Evolutionary conservation across 2,329 filamentous ascomycete species (phyloP), one percentile per base, ranked within the genome.

Genomic region (Massarina eburnea): DNA sequence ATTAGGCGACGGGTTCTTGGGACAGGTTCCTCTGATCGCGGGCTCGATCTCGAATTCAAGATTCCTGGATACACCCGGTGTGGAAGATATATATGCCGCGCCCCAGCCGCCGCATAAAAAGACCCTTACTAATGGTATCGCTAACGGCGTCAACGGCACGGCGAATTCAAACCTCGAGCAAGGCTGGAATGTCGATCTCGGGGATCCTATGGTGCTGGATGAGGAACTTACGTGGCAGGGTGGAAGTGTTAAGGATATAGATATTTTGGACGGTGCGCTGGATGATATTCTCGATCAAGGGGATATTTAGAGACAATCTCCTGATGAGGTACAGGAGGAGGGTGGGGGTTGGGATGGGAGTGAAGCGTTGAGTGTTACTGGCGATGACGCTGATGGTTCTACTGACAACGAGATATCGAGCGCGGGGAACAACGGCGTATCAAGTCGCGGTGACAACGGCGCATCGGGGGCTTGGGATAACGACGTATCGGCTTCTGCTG

Each of bases 11-110:
- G 82, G 81, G 20, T 85, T 88, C 48, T 78, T 95, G 52, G 83
- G 84, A 8, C 84, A 89, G 49, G 91, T 94, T 72, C 89, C 89
- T 0, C 77, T 89, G 19, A 76, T 95, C 29, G 80, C 83, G 21
- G 84, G 87, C 33, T 79, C 83, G 43, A 82, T 96, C 36, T 75
- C 85, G 59, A 64, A 67, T 26, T 81, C 84, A 50, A 80, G 80
- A 5, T 91, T 88, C 61, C 78, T 87, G 24, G 89, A 94, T 21
- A 57, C 61, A 0, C 49, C 60, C 1, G 65, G 64, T 8, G 55
- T 65, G 7, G 68, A 71, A 17, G 52, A 57, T 0, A 24, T 59
- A 0, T 60, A 63, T 19, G 32, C 43, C 9, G 14, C 26, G 26
- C 34, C 15, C 9, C 4, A n/a, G n/a, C 18, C 21, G 14, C 6